These are phyloP conservation scores for Nematocida major DNA, from an alignment of 371 early-diverging fungal genomes.

Conservation along the genomic window DNA sequence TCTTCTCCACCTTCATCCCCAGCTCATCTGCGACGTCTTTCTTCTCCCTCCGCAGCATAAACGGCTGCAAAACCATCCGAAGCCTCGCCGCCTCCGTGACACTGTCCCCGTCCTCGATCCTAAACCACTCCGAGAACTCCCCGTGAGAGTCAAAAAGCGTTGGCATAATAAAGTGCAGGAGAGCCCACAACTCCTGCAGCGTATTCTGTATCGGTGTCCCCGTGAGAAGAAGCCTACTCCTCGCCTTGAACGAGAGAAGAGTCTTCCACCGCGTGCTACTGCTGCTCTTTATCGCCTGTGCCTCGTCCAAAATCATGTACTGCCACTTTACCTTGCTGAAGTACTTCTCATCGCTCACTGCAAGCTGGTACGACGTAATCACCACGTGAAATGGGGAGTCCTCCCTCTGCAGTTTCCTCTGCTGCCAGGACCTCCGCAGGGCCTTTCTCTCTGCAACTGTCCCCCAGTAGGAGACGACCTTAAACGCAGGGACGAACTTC, in stretches of 20 bases:
- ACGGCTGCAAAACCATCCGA: conserved; percentile 89
- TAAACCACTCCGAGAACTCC: conserved; percentile 70
- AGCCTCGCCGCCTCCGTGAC: conserved; percentile 78
- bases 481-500: conserved; percentile 78
- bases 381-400: conserved; percentile 82
- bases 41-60: conserved; percentile 92
- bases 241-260: conserved; percentile 76
- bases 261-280: conserved; percentile 80
- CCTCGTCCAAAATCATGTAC: conserved; percentile 94
- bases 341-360: conserved; percentile 75
- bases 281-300: conserved; percentile 88
- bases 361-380: conserved; percentile 84
- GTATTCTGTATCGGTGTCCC: conserved; percentile 94
- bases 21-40: conserved; percentile 85
- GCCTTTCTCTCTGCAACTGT: conserved; percentile 75
- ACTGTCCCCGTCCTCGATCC: conserved; percentile 67
- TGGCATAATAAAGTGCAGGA: conserved; percentile 94
- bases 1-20: conserved; percentile 72
- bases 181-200: conserved; percentile 84
- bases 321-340: conserved; percentile 84
- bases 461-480: conserved; percentile 82
- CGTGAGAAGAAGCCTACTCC: conserved; percentile 78
- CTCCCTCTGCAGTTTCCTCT: conserved; percentile 68
- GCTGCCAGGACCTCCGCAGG: conserved; percentile 74
- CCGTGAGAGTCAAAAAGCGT: conserved; percentile 84